A percentile compares a stretch with the other conserved stretches of the same genome.
Conservation (phyloP, 2,329 filamentous ascomycete species). For the Xylariales sp. region DNA sequence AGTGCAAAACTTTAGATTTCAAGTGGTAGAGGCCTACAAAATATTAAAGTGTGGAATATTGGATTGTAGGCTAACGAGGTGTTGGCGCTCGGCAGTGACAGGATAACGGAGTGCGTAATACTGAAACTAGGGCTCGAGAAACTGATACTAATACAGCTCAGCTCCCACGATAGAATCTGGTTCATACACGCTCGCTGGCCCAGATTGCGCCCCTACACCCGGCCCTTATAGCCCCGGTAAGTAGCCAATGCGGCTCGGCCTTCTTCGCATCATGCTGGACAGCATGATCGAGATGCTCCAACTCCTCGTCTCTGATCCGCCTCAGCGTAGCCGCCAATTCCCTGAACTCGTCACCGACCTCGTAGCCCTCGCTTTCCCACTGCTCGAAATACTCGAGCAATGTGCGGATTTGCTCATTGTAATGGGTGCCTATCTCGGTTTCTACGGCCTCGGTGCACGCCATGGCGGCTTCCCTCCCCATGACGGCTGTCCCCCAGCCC, state of each 20-base stretch:
- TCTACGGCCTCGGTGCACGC: conserved; percentile 97
- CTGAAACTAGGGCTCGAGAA: too few relatives aligned
- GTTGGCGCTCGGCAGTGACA: too few relatives aligned
- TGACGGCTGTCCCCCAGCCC: conserved; percentile 82
- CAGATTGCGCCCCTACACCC: conserved; percentile 91
- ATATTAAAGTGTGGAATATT: too few relatives aligned
- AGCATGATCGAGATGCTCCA: conserved; percentile 94
- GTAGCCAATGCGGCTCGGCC: conserved; percentile 81
- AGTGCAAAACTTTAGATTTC: too few relatives aligned
- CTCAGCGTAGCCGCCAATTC: conserved; percentile 70
- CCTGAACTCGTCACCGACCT: conserved; percentile 71
- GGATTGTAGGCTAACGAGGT: too few relatives aligned
- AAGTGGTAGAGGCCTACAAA: too few relatives aligned
- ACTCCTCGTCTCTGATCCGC: conserved; percentile 86
- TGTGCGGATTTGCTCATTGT: conserved; percentile 83
- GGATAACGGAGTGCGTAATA: too few relatives aligned
- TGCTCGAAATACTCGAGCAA: conserved; percentile 76
- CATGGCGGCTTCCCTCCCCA: conserved; percentile 95
- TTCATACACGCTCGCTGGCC: conserved; percentile 79
- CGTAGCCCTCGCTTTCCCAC: conserved; percentile 73
- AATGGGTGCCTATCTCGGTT: conserved; percentile 94
- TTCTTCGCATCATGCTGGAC: conserved; percentile 89
- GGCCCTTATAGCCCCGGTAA: conserved; percentile 82
- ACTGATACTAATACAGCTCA: too few relatives aligned
- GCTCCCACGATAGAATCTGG: too few relatives aligned